phyloP scores from a whole-genome alignment of 352 stramenopile species.

The Globisporangium acanthophoron region DNA sequence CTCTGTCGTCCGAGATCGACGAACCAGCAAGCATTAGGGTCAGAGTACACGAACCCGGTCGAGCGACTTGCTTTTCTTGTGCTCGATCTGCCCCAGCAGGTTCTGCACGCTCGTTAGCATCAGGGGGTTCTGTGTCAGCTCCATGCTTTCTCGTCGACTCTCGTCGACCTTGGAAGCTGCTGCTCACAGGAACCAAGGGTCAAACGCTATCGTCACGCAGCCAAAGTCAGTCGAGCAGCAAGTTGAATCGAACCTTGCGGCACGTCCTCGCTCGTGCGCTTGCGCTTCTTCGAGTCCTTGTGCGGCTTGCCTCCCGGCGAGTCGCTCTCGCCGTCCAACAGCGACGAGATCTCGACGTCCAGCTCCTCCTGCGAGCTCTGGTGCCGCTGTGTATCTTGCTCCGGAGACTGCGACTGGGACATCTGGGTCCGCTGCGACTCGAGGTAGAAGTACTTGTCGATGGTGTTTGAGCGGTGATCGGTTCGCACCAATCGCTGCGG shows the following conservation, averaged over 20 bases:
- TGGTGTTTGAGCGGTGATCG: constrained; percentile 80
- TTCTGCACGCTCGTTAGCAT: constrained; percentile 78
- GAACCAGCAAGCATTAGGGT: neutral
- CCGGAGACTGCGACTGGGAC: constrained; percentile 20
- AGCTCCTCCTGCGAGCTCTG: constrained; percentile 1
- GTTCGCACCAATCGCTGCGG: constrained; percentile 79
- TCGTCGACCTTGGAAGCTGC: constrained; percentile 21
- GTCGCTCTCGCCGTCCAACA: constrained; percentile 1
- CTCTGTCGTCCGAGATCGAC: neutral
- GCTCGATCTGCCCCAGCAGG: constrained; percentile 40
- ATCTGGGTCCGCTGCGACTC: constrained; percentile 62
- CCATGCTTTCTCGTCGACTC: constrained; percentile 27
- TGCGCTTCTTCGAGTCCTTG: constrained; percentile 8
- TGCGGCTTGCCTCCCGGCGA: neutral
- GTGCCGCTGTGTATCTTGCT: constrained; percentile 14
- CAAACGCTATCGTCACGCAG: neutral
- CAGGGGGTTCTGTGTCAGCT: constrained; percentile 53
- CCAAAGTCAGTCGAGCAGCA: neutral
- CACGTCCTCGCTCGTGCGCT: neutral
- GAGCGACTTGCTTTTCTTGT: constrained; percentile 56
- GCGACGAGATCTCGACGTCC: constrained; percentile 6
- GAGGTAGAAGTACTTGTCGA: constrained; percentile 83
- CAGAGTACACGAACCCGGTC: constrained; percentile 30
- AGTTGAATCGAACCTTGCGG: constrained; percentile 7
- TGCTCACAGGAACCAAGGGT: neutral